These are phyloP conservation scores for Nakazawaea ishiwadae DNA, from an alignment of 805 yeast species.

Conservation along the genomic window DNA sequence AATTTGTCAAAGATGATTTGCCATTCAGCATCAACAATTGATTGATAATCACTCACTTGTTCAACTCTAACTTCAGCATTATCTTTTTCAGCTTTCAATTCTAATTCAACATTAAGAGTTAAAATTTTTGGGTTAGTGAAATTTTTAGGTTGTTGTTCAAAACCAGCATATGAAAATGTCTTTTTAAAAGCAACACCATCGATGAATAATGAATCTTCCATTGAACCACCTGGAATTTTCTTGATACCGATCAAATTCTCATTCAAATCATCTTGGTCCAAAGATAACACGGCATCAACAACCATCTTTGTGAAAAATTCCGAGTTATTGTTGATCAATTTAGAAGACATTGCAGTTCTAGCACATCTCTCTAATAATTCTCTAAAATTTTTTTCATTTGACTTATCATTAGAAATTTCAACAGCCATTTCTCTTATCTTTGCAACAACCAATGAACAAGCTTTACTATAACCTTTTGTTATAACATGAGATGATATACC, in stretches of 20 bases:
- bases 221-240: conserved; percentile 92
- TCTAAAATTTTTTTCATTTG: conserved; percentile 57
- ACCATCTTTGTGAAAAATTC: conserved; percentile 93
- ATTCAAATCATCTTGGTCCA: conserved; percentile 82
- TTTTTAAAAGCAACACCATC: conserved; percentile 97
- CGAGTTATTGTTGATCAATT: conserved; percentile 82
- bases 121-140: conserved; percentile 79
- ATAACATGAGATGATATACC: conserved; percentile 91
- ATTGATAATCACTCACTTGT: conserved; percentile 90
- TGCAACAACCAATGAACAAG: conserved; percentile 70
- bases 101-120: conserved; percentile 86
- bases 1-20: conserved; percentile 83
- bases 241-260: conserved; percentile 91
- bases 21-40: conserved; percentile 99
- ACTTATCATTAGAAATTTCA: conserved; percentile 44
- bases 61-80: conserved; percentile 97
- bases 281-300: conserved; percentile 87
- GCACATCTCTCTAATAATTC: conserved; percentile 88
- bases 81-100: conserved; percentile 96
- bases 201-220: conserved; percentile 87
- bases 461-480: conserved; percentile 81
- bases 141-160: conserved; percentile 94
- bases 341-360: conserved; percentile 95
- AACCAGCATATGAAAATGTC: conserved; percentile 96
- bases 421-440: conserved; percentile 73